Evolutionary conservation across 352 stramenopile species (phyloP).

Genomic region (Globisporangium acanthophoron): DNA sequence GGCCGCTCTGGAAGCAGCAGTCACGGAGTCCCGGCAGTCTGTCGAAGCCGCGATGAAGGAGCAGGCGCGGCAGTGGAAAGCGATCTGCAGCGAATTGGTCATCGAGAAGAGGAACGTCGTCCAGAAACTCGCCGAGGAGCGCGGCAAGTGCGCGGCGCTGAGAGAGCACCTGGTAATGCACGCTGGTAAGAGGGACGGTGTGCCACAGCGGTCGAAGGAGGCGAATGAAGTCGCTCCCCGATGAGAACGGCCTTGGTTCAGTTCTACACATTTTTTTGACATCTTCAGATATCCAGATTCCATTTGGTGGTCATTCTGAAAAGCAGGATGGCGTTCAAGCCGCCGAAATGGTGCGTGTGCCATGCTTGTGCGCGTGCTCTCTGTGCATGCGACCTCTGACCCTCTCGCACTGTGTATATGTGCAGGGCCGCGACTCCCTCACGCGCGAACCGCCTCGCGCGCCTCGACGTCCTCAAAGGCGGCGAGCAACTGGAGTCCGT

Average conservation of each 20-base stretch:
- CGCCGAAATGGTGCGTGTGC: slow-evolving; percentile 18
- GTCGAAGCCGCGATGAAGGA: slow-evolving; percentile 34
- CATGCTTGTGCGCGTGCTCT: background rate
- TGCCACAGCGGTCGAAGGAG: background rate
- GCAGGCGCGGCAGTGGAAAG: slow-evolving; percentile 34
- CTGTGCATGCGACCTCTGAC: background rate
- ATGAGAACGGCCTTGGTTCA: background rate
- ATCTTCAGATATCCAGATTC: background rate
- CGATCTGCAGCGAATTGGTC: slow-evolving; percentile 38
- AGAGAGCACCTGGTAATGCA: slow-evolving; percentile 31
- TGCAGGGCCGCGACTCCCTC: slow-evolving; percentile 44
- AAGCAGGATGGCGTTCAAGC: slow-evolving; percentile 17
- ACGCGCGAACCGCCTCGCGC: slow-evolving; percentile 33
- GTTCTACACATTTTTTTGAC: background rate
- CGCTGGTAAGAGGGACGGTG: background rate
- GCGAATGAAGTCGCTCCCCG: background rate
- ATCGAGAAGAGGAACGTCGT: slow-evolving; percentile 35
- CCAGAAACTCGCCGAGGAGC: slow-evolving; percentile 39
- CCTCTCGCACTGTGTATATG: background rate
- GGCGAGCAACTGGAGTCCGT: slow-evolving; percentile 37
- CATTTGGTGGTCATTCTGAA: background rate
- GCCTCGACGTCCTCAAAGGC: slow-evolving; percentile 51
- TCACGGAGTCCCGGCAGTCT: slow-evolving; percentile 19
- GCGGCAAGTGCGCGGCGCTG: slow-evolving; percentile 35
- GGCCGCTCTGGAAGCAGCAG: slow-evolving; percentile 16